Conservation (phyloP, 148 eudicot genomes). For the Vaccinium darrowii region DNA sequence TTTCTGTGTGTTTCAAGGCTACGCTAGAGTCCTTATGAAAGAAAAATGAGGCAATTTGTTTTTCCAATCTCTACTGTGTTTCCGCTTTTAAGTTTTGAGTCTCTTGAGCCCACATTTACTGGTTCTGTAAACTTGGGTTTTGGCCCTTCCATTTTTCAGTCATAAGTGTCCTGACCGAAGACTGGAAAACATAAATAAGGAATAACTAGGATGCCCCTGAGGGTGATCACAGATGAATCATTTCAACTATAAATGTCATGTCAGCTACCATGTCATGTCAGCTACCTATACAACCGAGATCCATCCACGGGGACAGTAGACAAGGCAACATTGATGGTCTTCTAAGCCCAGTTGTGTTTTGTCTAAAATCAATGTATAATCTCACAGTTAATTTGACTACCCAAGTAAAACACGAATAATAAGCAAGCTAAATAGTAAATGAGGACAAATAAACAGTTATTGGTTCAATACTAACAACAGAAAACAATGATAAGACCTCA, state of each 20-base stretch:
- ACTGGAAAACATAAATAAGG: not conserved
- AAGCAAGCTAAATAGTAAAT: not conserved
- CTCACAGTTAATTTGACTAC: not conserved
- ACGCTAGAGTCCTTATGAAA: not conserved
- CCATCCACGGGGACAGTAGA: not conserved
- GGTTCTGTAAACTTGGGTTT: not conserved
- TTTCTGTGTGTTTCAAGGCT: not conserved
- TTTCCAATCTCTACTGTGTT: not conserved
- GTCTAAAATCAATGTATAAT: not conserved
- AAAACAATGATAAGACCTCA: not conserved
- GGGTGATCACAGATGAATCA: not conserved
- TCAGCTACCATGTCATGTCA: not conserved
- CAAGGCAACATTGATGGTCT: slow-evolving; percentile 2
- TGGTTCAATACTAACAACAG: not conserved
- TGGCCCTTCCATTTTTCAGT: not conserved
- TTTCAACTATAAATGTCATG: not conserved
- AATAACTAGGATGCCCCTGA: not conserved
- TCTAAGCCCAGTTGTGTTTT: not conserved
- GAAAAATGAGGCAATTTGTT: not conserved
- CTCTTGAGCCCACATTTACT: not conserved
- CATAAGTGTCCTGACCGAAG: not conserved
- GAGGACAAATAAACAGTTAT: not conserved
- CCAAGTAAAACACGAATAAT: not conserved
- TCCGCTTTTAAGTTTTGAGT: not conserved
- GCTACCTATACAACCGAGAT: not conserved